phyloP scores from a whole-genome alignment of 139 green algal species.

The Chlorella sp. region DNA sequence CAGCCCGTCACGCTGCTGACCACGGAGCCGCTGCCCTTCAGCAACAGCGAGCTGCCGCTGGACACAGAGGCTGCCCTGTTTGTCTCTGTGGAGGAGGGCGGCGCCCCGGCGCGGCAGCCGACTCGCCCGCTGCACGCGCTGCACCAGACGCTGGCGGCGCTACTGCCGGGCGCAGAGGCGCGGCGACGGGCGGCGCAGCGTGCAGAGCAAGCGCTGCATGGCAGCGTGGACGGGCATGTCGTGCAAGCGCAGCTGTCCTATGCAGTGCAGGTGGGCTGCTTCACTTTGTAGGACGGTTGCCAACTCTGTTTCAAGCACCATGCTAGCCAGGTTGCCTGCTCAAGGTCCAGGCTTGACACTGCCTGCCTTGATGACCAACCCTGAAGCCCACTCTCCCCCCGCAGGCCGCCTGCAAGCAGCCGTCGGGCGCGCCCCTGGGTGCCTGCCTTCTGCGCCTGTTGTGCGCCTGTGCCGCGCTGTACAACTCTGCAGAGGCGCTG shows the following conservation, averaged over 20 bases:
- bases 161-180: constrained; percentile 1
- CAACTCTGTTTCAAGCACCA: no score
- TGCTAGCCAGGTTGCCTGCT: not conserved
- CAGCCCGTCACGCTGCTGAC: constrained; percentile 48
- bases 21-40: constrained; percentile 45
- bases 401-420: constrained; percentile 19
- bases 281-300: not conserved
- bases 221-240: not conserved
- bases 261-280: not conserved
- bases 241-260: constrained; percentile 1
- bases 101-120: not conserved
- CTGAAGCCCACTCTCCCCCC: no score
- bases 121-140: not conserved
- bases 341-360: no score
- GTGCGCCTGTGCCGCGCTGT: not conserved
- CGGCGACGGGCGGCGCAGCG: not conserved
- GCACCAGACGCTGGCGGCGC: not conserved
- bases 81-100: not conserved
- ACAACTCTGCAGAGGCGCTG: not conserved
- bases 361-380: not conserved
- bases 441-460: constrained; percentile 36
- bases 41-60: constrained; percentile 42
- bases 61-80: constrained; percentile 27
- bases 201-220: not conserved
- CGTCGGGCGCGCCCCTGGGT: not conserved